These are phyloP conservation scores for Arachis stenosperma DNA, from an alignment of 306 rosid genomes.

Conservation along the genomic window DNA sequence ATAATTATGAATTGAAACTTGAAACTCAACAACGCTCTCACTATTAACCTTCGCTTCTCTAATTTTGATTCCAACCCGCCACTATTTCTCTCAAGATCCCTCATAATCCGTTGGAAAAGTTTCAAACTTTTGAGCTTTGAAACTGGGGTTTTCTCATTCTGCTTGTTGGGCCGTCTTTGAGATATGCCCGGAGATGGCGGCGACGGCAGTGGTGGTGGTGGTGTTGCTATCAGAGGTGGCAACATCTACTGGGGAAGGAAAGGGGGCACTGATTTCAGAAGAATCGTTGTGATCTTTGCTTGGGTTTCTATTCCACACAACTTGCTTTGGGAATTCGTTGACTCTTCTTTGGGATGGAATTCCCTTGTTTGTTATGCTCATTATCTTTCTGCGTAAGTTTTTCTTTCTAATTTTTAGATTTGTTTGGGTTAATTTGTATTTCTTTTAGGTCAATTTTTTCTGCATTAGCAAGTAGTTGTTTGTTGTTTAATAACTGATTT, in stretches of 20 bases:
- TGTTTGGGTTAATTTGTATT: constrained; percentile 7
- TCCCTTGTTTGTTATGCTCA: constrained; percentile 82
- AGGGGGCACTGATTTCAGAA: constrained; percentile 58
- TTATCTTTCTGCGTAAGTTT: constrained; percentile 76
- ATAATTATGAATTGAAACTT: neutral
- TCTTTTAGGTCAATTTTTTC: neutral
- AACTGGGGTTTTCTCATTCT: constrained; percentile 25
- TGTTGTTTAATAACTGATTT: constrained; percentile 30
- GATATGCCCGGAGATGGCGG: constrained; percentile 59
- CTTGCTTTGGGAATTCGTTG: constrained; percentile 56
- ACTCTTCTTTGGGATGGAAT: constrained; percentile 83
- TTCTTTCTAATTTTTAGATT: neutral
- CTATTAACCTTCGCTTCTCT: neutral
- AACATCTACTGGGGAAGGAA: constrained; percentile 81
- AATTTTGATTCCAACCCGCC: neutral
- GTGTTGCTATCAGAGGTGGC: constrained; percentile 48
- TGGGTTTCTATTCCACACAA: constrained; percentile 82
- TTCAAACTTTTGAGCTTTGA: constrained; percentile 16
- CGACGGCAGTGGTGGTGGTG: constrained; percentile 26
- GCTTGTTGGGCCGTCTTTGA: constrained; percentile 32
- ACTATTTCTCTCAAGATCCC: neutral
- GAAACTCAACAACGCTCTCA: neutral
- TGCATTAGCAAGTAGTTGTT: constrained; percentile 6
- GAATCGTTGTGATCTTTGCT: constrained; percentile 80
- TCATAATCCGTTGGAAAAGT: neutral